Percentiles rank a stretch among this genome's conserved stretches.
Conservation (phyloP, 345 rosid genomes). For the Punica granatum region DNA sequence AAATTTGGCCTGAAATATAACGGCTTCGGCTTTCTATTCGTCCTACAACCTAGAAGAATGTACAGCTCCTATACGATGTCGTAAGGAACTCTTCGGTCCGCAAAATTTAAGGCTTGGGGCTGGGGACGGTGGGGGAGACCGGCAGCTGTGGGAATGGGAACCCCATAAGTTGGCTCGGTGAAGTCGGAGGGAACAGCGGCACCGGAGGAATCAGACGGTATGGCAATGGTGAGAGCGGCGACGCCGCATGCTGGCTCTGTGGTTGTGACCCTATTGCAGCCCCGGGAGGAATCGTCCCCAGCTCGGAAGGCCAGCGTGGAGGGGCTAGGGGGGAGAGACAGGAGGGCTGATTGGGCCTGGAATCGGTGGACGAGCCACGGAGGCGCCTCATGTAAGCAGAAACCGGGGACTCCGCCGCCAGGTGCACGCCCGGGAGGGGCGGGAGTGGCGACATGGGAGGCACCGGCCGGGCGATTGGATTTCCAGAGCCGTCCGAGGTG, state of each 20-base stretch:
- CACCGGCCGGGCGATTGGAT: conserved; percentile 7
- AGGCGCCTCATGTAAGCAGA: conserved; percentile 59
- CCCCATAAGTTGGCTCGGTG: conserved; percentile 22
- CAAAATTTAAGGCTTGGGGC: conserved; percentile 29
- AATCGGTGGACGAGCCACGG: conserved; percentile 36
- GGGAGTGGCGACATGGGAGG: conserved; percentile 26
- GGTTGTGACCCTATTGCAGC: conserved; percentile 12
- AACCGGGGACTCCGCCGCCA: conserved; percentile 33
- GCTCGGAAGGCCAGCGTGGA: conserved; percentile 39
- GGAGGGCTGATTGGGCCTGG: conserved; percentile 38
- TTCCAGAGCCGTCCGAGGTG: conserved; percentile 2
- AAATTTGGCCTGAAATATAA: background rate
- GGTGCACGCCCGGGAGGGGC: conserved; percentile 29
- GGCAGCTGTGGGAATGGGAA: conserved; percentile 54
- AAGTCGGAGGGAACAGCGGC: conserved; percentile 49
- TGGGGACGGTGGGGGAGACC: conserved; percentile 61
- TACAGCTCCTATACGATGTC: background rate
- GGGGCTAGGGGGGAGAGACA: conserved; percentile 68
- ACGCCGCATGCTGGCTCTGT: conserved; percentile 6
- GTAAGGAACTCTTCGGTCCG: conserved; percentile 45
- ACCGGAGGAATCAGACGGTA: conserved; percentile 56
- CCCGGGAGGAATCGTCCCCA: conserved; percentile 10
- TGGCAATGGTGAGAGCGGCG: conserved; percentile 35
- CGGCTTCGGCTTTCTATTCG: background rate
- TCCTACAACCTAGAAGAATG: background rate